These are phyloP conservation scores for Polygonum aviculare DNA, from an alignment of 148 eudicot genomes.

Conservation along the genomic window DNA sequence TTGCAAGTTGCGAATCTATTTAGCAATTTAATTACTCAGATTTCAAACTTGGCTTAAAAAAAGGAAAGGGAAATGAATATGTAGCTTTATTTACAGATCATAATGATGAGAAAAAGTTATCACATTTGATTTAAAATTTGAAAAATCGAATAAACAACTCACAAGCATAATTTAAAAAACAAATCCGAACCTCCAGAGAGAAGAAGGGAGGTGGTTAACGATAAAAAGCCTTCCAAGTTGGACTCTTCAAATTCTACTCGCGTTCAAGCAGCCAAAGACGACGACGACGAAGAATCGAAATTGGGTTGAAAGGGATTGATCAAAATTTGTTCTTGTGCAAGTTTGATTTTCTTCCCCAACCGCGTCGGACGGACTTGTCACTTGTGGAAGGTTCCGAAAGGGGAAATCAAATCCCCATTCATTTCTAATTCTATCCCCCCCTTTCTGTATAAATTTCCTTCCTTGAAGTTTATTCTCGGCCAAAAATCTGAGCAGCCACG, in stretches of 20 bases:
- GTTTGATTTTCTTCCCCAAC: background rate
- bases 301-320: conserved; percentile 5
- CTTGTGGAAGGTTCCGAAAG: background rate
- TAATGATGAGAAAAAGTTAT: background rate
- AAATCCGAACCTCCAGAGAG: background rate
- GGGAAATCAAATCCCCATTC: background rate
- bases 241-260: conserved; percentile 30
- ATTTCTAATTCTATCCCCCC: background rate
- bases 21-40: background rate
- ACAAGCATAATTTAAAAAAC: background rate
- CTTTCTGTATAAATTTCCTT: background rate
- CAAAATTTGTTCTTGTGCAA: background rate
- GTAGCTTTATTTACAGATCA: background rate
- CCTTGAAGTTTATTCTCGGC: background rate
- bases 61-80: background rate
- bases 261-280: conserved; percentile 44
- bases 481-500: background rate
- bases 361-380: background rate
- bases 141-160: background rate
- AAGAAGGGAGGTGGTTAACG: background rate
- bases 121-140: background rate
- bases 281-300: conserved; percentile 23
- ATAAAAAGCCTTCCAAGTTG: background rate
- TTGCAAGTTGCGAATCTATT: background rate
- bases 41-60: background rate